Evolutionary conservation across 139 green algal genomes (phyloP), one percentile per base, ranked within the genome.

Genomic region (Chlorella sp.): DNA sequence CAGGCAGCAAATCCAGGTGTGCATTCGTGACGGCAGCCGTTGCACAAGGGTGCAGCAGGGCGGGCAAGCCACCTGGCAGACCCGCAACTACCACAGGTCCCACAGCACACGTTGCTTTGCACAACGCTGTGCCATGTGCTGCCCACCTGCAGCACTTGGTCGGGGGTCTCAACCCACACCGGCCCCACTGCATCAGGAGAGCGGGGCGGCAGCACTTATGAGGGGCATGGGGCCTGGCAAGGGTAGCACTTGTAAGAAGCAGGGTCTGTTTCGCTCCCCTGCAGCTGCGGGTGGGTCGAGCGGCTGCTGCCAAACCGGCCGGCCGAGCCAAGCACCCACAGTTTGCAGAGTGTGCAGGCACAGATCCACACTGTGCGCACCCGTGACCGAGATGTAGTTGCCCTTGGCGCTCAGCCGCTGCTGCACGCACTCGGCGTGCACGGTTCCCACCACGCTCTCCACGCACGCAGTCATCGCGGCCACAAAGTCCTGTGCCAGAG

Each of bases 371-470:
- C n/a, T 67, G 22, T 80, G 76, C 9, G 83, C 82, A 41, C 91
- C 40, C 6, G 83, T 92, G n/a, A 93, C 86, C n/a, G 30, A 72
- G 11, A 91, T 76, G 51, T 93, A 93, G 22, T 90, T 91, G n/a
- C 80, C 82, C 43, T 80, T 83, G 16, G 82, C 41, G 22, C 48
- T 83, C 2, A 72, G 72, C 48, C 83, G 80, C 19, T 76, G 78
- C 44, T 69, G 65, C 20, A 93, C 44, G 34, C 75, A 85, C 36
- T 91, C 86, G 11, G 65, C 75, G 22, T 87, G 81, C 36, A 93
- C 44, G 11, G 34, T 84, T 30, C 89, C 90, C 34, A 92, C 54
- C 38, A 91, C 88, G 3, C 22, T 26, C 60, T 92, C 88, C n/a
- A 92, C 89, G n/a, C 72, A 84, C 1, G 14, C 24, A 14, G 67